Conservation (phyloP, 345 rosid species). For the Boechera divaricarpa region DNA sequence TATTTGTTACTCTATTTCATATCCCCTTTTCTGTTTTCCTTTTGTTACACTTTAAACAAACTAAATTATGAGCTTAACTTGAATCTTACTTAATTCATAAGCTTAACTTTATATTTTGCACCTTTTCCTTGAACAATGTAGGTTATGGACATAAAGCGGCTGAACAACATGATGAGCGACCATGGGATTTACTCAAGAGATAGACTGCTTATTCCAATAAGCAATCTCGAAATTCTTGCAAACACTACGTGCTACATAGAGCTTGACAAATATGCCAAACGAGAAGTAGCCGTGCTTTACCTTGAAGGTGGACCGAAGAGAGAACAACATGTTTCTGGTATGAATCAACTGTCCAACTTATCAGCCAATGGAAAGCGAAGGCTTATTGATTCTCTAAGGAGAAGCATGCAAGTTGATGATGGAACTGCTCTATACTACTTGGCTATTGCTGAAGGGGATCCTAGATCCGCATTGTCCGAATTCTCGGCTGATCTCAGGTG, state of each 20-base stretch:
- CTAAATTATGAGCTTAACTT: background rate
- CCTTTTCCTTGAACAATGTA: constrained; percentile 38
- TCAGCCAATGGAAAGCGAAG: constrained; percentile 65
- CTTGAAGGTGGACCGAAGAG: constrained; percentile 62
- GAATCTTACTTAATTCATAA: background rate
- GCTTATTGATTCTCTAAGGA: constrained; percentile 67
- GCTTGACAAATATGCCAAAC: constrained; percentile 68
- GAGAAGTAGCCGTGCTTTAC: constrained; percentile 87
- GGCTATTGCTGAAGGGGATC: constrained; percentile 77
- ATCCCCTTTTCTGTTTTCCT: background rate
- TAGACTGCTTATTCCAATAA: constrained; percentile 80
- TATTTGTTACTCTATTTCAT: background rate
- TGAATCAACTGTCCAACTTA: constrained; percentile 42
- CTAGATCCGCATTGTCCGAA: constrained; percentile 72
- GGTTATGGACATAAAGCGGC: constrained; percentile 81
- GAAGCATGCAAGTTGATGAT: constrained; percentile 94
- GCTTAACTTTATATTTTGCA: background rate
- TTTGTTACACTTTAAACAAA: background rate
- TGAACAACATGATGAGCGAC: constrained; percentile 94
- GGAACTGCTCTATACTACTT: constrained; percentile 84
- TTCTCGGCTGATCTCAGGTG: constrained; percentile 75
- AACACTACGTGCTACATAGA: constrained; percentile 79
- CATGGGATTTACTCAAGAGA: constrained; percentile 87
- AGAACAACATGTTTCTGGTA: constrained; percentile 38
- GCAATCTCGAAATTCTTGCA: constrained; percentile 63